Base-by-base conservation (phyloP, 768 basidiomycete genomes). In the Cyclocybe aegerita region DNA sequence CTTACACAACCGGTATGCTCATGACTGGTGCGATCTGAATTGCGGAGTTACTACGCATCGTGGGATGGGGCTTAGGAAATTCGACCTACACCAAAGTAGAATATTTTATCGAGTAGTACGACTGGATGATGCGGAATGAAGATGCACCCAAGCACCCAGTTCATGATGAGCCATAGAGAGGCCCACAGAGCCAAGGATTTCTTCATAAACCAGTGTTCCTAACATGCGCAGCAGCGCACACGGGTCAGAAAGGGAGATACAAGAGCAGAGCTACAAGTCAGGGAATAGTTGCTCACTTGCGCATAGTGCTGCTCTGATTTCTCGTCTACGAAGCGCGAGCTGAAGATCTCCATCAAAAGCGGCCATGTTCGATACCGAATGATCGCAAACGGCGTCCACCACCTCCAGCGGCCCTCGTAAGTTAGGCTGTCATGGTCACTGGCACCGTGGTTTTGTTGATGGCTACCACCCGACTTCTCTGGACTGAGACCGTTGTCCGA, bases 161-260 rank as follows among this genome's bases (percentile, higher is more conserved):
- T 89, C 31, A 80, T 56, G 45, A 88, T 70, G 37, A 87, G 72
- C 75, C 86, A 91, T 7, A 79, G 50, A 8, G 81, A 72, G 5
- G 83, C 81, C 78, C 82, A 85, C 7, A 85, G 54, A 14, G 85
- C 85, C 32, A 88, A 68, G 0, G 76, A 71, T 72, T 88, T 90
- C 53, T 78, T 78, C 17, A 82, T 72, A 58, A 82, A 87, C 89
- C 88, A 90, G 45, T 74, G 80, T 67, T 92, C 90, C 75, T 83
- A 73, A 43, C 31, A 30, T 7, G 14, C 7, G 23, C 9, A 9
- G 33, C 47, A 3, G 43, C 16, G n/a, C 3, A 23, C 39, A 40
- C 42, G 54, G 23, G 23, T 57, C 45, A 46, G 39, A 30, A 49
- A 38, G 30, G 34, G 8, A 29, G 16, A 2, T 7, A 39, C 37